These are phyloP conservation scores for Penicillium angulare DNA, from an alignment of 495 filamentous ascomycete genomes.

Conservation along the genomic window DNA sequence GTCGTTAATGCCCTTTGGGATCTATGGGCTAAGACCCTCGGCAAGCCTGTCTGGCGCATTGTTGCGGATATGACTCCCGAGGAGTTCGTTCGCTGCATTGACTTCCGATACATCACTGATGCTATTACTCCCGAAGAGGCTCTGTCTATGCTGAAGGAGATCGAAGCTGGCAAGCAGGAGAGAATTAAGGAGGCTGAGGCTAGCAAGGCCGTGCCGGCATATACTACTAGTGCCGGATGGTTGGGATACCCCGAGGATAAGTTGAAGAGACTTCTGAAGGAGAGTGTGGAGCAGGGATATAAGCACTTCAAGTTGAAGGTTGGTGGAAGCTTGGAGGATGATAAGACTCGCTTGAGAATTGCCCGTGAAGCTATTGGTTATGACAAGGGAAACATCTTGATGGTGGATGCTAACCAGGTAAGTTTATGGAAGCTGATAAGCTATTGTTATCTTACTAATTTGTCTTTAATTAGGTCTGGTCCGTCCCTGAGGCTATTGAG, in stretches of 20 bases:
- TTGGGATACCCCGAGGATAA: constrained; percentile 89
- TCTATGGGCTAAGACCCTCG: constrained; percentile 83
- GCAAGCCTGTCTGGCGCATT: constrained; percentile 88
- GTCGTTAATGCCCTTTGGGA: constrained; percentile 95
- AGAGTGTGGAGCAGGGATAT: constrained; percentile 75
- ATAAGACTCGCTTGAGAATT: constrained; percentile 66
- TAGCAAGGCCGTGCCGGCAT: constrained; percentile 77
- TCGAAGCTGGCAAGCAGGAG: constrained; percentile 61
- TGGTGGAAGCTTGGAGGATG: constrained; percentile 67
- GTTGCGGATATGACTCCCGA: constrained; percentile 87
- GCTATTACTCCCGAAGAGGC: constrained; percentile 89
- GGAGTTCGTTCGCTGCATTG: constrained; percentile 82
- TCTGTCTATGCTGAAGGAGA: constrained; percentile 61
- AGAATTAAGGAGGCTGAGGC: constrained; percentile 68
- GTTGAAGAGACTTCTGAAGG: constrained; percentile 67
- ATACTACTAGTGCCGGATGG: constrained; percentile 91
- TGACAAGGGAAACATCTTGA: constrained; percentile 81
- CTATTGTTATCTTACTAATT: neutral
- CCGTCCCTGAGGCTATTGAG: constrained; percentile 83
- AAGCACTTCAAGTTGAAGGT: constrained; percentile 93
- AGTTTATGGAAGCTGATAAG: constrained; percentile 7
- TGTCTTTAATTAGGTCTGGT: constrained; percentile 62
- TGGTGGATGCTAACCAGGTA: constrained; percentile 93
- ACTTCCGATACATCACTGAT: constrained; percentile 92
- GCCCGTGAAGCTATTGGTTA: constrained; percentile 82